Base-by-base conservation (phyloP, 2,329 filamentous ascomycete genomes). In the Cercospora beticola region DNA sequence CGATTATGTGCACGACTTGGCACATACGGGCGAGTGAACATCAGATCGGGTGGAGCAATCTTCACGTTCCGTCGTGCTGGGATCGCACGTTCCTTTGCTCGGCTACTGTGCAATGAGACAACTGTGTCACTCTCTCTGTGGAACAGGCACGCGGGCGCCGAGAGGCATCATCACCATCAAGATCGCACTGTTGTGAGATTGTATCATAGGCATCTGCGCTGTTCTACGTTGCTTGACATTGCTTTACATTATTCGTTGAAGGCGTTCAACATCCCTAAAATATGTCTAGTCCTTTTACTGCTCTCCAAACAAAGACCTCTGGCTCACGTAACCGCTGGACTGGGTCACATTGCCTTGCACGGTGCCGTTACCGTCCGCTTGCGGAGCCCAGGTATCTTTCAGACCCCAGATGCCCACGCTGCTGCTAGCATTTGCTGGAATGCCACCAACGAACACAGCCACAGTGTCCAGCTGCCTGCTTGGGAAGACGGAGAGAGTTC, bases 401-500 rank as follows among this genome's bases (percentile, higher is more conserved):
- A 82, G 62, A 0, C 72, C 78, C 79, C 79, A 82, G 7, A 82
- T 79, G 0, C 72, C 78, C 18, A 82, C 80, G 70, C 76, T 80
- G 3, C 80, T 80, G 23, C 72, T 74, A 16, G 79, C 79, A 4
- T 77, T 81, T 10, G 74, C 74, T 4, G 78, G 76, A 59, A 83
- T 64, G 36, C 79, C 79, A 2, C 75, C 70, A 0, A 81, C 77
- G 8, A 69, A 70, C 1, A 84, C 67, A 16, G 70, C 77, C 68
- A 84, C 72, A 2, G 71, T 73, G 28, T 82, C 81, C 56, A 85
- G 68, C 5, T 80, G 79, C 63, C 79, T 75, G 2, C 79, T 78
- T 0, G 86, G 82, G 74, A 83, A 88, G 73, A 87, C 87, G 0
- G 82, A 80, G 57, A 82, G 80, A 2, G 85, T 87, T 0, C 78